phyloP scores from a whole-genome alignment of 108 stramenopile species.

The Skeletonema tropicum region DNA sequence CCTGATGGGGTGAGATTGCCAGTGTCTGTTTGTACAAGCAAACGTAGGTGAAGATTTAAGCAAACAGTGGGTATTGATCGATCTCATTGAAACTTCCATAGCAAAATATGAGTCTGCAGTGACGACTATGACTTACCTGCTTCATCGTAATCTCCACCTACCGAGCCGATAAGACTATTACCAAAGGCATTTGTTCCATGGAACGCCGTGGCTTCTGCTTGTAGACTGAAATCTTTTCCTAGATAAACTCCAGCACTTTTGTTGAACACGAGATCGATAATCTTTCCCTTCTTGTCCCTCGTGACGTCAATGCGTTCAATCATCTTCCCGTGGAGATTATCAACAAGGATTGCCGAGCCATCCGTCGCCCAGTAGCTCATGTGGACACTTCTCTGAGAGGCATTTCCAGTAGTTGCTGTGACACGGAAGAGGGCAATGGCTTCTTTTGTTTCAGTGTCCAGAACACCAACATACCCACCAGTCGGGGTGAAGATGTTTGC shows the following conservation, averaged over 20 bases:
- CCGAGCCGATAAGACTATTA: slow-evolving; percentile 15
- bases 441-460: slow-evolving; percentile 30
- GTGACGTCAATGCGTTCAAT: too few relatives aligned
- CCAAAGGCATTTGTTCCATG: slow-evolving; percentile 34
- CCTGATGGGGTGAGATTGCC: slow-evolving; percentile 30
- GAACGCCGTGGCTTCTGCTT: slow-evolving; percentile 30
- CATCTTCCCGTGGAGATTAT: too few relatives aligned
- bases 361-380: slow-evolving; percentile 40
- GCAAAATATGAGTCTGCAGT: background rate
- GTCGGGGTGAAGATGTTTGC: slow-evolving; percentile 37
- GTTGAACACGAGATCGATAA: too few relatives aligned
- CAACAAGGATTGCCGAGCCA: slow-evolving; percentile 15
- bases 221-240: slow-evolving; percentile 1
- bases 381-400: slow-evolving; percentile 19
- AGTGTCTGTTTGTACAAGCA: slow-evolving; percentile 5
- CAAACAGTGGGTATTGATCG: background rate
- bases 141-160: slow-evolving; percentile 20
- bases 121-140: background rate
- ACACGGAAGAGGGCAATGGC: slow-evolving; percentile 44
- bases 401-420: background rate
- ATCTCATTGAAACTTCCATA: background rate
- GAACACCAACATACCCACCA: slow-evolving; percentile 36
- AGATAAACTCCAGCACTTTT: too few relatives aligned
- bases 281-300: too few relatives aligned
- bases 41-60: background rate